Conservation (phyloP, 306 rosid species). For the Carpinus viminea region DNA sequence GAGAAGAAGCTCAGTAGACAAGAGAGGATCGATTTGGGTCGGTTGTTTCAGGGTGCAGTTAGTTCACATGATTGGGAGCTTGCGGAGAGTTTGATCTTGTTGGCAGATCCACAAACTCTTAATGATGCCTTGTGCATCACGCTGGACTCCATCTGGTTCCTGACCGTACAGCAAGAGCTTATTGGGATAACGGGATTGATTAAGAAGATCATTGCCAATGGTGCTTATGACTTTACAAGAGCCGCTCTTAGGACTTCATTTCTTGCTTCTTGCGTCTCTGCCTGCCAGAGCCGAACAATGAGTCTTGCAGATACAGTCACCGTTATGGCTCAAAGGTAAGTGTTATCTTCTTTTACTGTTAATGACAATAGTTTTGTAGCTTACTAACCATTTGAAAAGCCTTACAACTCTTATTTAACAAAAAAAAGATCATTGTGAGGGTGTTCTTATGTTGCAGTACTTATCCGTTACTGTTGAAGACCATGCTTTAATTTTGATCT, state of each 20-base stretch:
- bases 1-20: conserved; percentile 74
- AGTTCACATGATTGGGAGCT: conserved; percentile 81
- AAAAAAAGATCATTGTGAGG: not conserved
- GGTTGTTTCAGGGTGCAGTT: conserved; percentile 72
- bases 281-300: conserved; percentile 87
- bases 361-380: not conserved
- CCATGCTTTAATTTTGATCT: not conserved
- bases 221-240: conserved; percentile 84
- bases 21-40: conserved; percentile 75
- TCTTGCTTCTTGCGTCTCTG: conserved; percentile 91
- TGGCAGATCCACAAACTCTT: conserved; percentile 76
- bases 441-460: not conserved
- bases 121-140: conserved; percentile 84
- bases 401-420: not conserved
- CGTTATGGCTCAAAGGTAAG: conserved; percentile 83
- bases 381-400: conserved; percentile 2
- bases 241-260: conserved; percentile 84
- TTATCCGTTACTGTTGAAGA: not conserved
- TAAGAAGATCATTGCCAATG: conserved; percentile 61
- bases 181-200: conserved; percentile 59
- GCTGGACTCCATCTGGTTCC: conserved; percentile 85
- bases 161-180: conserved; percentile 67
- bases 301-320: conserved; percentile 78
- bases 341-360: not conserved
- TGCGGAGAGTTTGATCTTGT: conserved; percentile 70